A percentile compares a stretch with the other conserved stretches of the same genome.
Evolutionary conservation across 306 rosid genomes (phyloP).

Genomic region (Morella rubra): DNA sequence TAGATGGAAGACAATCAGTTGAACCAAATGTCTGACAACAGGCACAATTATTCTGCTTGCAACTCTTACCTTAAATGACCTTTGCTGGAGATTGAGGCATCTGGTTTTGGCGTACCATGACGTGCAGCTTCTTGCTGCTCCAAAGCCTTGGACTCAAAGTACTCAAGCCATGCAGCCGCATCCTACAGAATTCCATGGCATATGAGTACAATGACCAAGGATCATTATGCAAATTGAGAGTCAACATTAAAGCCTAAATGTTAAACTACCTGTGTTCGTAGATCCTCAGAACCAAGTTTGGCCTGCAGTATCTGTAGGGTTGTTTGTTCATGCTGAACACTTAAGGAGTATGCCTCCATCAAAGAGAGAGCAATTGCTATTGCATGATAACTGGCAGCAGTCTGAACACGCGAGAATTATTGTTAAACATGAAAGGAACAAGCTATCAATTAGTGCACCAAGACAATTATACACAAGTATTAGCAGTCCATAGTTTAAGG

Average conservation of each 20-base stretch:
- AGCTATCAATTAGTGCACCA: background rate
- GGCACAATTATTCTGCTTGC: background rate
- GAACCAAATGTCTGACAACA: background rate
- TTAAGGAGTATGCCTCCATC: conserved; percentile 97
- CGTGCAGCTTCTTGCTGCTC: conserved; percentile 99
- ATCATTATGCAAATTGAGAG: conserved; percentile 3
- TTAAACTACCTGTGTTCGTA: conserved; percentile 80
- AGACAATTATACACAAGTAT: too few species aligned
- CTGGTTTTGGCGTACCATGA: conserved; percentile 96
- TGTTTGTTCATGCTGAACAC: conserved; percentile 97
- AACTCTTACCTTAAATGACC: conserved; percentile 83
- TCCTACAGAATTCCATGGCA: conserved; percentile 54
- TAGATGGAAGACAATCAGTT: background rate
- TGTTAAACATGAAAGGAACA: conserved; percentile 20
- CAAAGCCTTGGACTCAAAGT: conserved; percentile 96
- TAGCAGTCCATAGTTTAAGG: too few species aligned
- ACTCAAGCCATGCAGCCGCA: conserved; percentile 99
- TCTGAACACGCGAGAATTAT: conserved; percentile 48
- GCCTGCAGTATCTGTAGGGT: conserved; percentile 94
- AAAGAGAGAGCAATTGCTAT: conserved; percentile 98
- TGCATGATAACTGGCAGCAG: conserved; percentile 99
- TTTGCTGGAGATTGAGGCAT: conserved; percentile 98
- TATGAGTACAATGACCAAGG: conserved; percentile 19
- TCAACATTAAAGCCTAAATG: conserved; percentile 10
- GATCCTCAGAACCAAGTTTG: conserved; percentile 93